Conservation (phyloP, 345 rosid genomes). For the Salix viminalis region DNA sequence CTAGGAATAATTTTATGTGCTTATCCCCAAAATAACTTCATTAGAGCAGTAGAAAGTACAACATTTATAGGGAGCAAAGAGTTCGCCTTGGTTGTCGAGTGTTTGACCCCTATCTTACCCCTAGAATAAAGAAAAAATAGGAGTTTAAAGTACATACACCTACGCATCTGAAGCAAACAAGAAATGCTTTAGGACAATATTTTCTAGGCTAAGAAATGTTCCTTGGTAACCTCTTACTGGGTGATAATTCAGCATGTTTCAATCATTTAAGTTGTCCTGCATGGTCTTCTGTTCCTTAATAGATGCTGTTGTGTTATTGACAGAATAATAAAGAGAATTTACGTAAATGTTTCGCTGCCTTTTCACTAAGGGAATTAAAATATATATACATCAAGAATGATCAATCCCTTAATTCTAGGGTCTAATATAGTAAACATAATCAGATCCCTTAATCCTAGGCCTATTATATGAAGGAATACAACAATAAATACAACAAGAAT, state of each 20-base stretch:
- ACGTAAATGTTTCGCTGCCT: too few relatives aligned
- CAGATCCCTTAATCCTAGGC: not conserved
- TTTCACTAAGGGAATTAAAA: not conserved
- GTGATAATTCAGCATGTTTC: not conserved
- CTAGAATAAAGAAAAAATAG: too few relatives aligned
- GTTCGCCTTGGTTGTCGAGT: too few relatives aligned
- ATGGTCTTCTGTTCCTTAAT: too few relatives aligned
- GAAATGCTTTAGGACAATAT: too few relatives aligned
- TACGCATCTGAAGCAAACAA: too few relatives aligned
- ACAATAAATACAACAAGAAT: too few relatives aligned
- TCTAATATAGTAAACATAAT: not conserved
- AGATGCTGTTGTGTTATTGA: not conserved
- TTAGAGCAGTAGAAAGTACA: too few relatives aligned
- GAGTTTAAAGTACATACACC: too few relatives aligned
- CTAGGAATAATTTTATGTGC: not conserved
- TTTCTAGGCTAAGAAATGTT: not conserved
- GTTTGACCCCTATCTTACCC: too few relatives aligned
- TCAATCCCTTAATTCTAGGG: not conserved
- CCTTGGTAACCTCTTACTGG: not conserved
- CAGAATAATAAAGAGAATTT: not conserved
- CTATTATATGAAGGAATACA: not conserved
- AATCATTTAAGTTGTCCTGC: not conserved
- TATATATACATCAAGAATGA: not conserved
- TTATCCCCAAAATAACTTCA: not conserved
- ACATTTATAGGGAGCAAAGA: too few relatives aligned